These are phyloP conservation scores for Rhizophora mangle DNA, from an alignment of 345 rosid genomes.

Conservation along the genomic window DNA sequence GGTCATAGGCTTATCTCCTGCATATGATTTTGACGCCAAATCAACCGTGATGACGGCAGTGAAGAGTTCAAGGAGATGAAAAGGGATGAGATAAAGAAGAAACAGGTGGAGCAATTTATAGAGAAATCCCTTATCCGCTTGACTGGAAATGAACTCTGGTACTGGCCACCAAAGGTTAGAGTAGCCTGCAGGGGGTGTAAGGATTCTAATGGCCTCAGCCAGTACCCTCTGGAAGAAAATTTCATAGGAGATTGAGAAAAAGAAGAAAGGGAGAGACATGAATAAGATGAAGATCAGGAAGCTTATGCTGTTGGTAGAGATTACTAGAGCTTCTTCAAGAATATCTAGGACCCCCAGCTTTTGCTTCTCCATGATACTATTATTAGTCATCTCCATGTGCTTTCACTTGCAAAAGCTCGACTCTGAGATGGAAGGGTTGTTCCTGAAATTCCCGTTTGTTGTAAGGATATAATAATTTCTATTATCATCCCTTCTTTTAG, in stretches of 20 bases:
- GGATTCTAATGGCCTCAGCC: neutral
- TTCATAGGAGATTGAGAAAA: constrained; percentile 26
- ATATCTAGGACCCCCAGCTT: constrained; percentile 14
- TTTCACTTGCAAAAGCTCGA: neutral
- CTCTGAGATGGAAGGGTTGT: too few relatives aligned
- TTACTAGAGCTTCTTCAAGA: constrained; percentile 20
- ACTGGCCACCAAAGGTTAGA: constrained; percentile 1
- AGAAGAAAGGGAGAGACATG: constrained; percentile 24
- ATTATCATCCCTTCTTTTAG: too few relatives aligned
- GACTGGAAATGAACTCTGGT: neutral
- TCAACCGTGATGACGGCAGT: constrained; percentile 1
- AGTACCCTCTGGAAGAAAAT: constrained; percentile 21
- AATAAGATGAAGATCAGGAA: constrained; percentile 16
- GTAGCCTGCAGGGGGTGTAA: neutral
- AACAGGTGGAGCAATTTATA: constrained; percentile 8
- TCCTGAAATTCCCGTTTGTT: too few relatives aligned
- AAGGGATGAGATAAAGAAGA: constrained; percentile 18
- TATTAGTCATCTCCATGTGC: neutral
- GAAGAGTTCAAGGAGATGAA: constrained; percentile 16
- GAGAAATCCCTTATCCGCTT: neutral
- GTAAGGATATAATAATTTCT: too few relatives aligned
- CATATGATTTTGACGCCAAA: constrained; percentile 11
- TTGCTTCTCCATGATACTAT: neutral
- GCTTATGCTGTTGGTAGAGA: constrained; percentile 10
- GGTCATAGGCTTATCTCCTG: constrained; percentile 8